Evolutionary conservation across 768 basidiomycete species (phyloP), one percentile per base, ranked within the genome.

Genomic region (Phanerochaete carnosa): DNA sequence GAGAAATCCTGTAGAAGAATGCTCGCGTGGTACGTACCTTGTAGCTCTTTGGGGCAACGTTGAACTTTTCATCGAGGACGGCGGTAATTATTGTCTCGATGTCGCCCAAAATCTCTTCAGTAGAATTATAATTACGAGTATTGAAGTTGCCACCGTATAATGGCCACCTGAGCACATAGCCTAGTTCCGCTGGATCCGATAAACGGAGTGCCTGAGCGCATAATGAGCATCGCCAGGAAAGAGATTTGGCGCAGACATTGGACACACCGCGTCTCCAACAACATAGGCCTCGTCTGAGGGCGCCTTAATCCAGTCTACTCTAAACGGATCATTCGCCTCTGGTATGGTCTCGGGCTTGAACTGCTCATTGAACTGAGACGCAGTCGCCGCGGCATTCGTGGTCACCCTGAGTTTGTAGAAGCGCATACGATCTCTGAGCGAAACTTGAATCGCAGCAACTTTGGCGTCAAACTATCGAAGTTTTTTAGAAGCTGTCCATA

Each of bases 301-400:
- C 1, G 77, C 73, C 23, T 84, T 81, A 29, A 94, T 87, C 95
- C 95, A 98, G 53, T 95, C 90, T 11, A 93, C 80, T 46, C 84
- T 78, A 70, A 85, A 90, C 12, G 89, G 86, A 69, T 96, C 95
- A 66, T 93, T 93, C 52, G 84, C 80, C 63, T 94, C 92, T 7
- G 86, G 81, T 37, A 98, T 92, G n/a, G 83, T 83, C 69, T 95
- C 92, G 2, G 93, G 89, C 69, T 85, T 84, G 71, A 94, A 92
- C 61, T 88, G 87, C 60, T 85, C 85, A 69, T 96, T 97, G 73
- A 89, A 94, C 12, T 83, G 85, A 5, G 87, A 83, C 0, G 89
- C 90, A 46, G 90, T 87, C 52, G 77, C 79, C 6, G 83, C 83
- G 45, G 85, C 89, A 70, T 86, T 89, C 23, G 79, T 88, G 25